Evolutionary conservation across 2,329 filamentous ascomycete genomes (phyloP).

Genomic region (Colletotrichum neosansevieriae): DNA sequence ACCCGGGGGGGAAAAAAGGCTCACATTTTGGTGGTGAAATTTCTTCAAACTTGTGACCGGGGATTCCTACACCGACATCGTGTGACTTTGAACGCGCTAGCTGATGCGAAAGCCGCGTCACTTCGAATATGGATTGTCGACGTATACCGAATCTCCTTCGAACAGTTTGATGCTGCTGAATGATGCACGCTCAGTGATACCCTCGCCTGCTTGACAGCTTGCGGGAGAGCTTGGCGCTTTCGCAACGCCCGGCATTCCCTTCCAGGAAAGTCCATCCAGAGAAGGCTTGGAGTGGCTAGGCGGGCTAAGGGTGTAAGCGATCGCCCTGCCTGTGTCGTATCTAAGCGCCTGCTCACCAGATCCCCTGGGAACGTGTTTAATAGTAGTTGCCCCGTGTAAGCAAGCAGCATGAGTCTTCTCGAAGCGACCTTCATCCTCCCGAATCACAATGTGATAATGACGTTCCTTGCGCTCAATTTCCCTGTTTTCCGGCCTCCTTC

Average conservation of each 20-base stretch:
- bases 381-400: not conserved
- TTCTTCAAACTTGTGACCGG: too few species aligned
- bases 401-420: not conserved
- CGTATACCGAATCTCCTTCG: too few species aligned
- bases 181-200: too few species aligned
- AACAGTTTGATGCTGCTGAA: too few species aligned
- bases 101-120: too few species aligned
- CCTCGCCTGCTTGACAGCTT: too few species aligned
- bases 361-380: not conserved
- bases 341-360: not conserved
- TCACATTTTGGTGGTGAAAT: too few species aligned
- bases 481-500: not conserved
- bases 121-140: too few species aligned
- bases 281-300: not conserved
- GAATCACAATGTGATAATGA: not conserved
- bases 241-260: not conserved
- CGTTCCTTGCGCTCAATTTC: not conserved
- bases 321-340: not conserved
- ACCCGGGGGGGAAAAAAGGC: too few species aligned
- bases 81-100: too few species aligned
- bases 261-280: slow-evolving; percentile 9
- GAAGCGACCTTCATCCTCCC: not conserved
- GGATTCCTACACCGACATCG: too few species aligned
- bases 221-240: not conserved
- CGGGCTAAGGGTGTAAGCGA: slow-evolving; percentile 6